Percentiles rank a stretch among this genome's conserved stretches.
Conservation (phyloP, 768 basidiomycete species). For the Suillus variegatus region DNA sequence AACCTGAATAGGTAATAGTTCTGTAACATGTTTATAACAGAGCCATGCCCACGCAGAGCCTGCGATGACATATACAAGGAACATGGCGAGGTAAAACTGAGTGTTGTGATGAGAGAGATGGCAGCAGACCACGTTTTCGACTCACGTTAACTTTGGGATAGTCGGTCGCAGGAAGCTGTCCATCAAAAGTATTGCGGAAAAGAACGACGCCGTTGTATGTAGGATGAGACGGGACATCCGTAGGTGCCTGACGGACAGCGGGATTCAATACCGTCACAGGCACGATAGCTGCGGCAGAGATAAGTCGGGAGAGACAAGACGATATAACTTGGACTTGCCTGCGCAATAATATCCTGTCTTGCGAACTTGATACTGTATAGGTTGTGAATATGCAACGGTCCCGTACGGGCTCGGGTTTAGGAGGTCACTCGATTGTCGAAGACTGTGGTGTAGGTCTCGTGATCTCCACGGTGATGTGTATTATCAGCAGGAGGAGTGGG, state of each 20-base stretch:
- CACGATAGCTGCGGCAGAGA: constrained; percentile 61
- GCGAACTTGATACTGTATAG: constrained; percentile 80
- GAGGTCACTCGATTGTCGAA: constrained; percentile 25
- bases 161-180: constrained; percentile 87
- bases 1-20: constrained; percentile 89
- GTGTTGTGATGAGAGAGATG: constrained; percentile 4
- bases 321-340: constrained; percentile 54
- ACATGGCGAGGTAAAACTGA: constrained; percentile 88
- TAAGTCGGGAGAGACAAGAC: constrained; percentile 4
- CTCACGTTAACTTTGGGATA: constrained; percentile 96
- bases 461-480: constrained; percentile 52
- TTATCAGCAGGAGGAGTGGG: constrained; percentile 53
- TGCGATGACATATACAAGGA: constrained; percentile 71
- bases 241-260: constrained; percentile 38
- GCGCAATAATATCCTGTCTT: constrained; percentile 97
- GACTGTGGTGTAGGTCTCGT: constrained; percentile 15
- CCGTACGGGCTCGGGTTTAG: constrained; percentile 53
- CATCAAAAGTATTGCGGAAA: constrained; percentile 88
- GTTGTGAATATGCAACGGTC: constrained; percentile 57
- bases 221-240: constrained; percentile 68
- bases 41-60: constrained; percentile 80
- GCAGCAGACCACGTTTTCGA: constrained; percentile 2
- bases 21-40: constrained; percentile 77
- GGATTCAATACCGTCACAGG: constrained; percentile 78
- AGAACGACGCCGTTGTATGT: constrained; percentile 76